phyloP scores from a whole-genome alignment of 1,139 yeast genomes.

The Pichia sp. region DNA sequence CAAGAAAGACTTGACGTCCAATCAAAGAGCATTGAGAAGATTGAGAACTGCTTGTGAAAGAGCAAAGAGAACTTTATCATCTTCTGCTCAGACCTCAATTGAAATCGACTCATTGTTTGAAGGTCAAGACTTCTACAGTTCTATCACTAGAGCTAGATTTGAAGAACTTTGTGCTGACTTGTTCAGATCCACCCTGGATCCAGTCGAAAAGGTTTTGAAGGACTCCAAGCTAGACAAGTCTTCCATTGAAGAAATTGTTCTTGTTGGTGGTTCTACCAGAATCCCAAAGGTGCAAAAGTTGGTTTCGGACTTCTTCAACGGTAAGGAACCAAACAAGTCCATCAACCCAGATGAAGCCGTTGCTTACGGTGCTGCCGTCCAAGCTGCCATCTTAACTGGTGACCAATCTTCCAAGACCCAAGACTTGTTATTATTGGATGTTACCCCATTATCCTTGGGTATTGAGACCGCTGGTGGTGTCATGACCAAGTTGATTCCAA shows the following conservation, averaged over 20 bases:
- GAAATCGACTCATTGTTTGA: slow-evolving; percentile 96
- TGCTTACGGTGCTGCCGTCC: slow-evolving; percentile 74
- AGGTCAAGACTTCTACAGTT: slow-evolving; percentile 95
- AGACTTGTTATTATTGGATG: slow-evolving; percentile 52
- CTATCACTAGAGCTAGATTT: slow-evolving; percentile 98
- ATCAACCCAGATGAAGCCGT: slow-evolving; percentile 61
- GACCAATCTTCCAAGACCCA: slow-evolving; percentile 63
- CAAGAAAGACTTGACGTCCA: slow-evolving; percentile 66
- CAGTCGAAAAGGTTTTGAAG: slow-evolving; percentile 96
- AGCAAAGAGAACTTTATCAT: slow-evolving; percentile 97
- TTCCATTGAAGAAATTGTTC: slow-evolving; percentile 89
- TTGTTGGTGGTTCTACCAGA: slow-evolving; percentile 99
- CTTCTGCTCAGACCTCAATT: slow-evolving; percentile 93
- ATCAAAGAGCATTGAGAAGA: slow-evolving; percentile 88
- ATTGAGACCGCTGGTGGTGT: slow-evolving; percentile 65
- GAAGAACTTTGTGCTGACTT: slow-evolving; percentile 95
- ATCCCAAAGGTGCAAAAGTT: slow-evolving; percentile 98
- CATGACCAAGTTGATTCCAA: slow-evolving; percentile 60
- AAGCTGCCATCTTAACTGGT: slow-evolving; percentile 90
- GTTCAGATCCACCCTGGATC: slow-evolving; percentile 94
- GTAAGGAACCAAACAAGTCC: slow-evolving; percentile 63
- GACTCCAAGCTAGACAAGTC: slow-evolving; percentile 91
- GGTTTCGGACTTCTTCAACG: slow-evolving; percentile 96
- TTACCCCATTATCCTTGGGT: slow-evolving; percentile 57
- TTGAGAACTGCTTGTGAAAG: slow-evolving; percentile 99